phyloP scores from a whole-genome alignment of 164 flowering plant genomes.

The Chloranthus sessilifolius region DNA sequence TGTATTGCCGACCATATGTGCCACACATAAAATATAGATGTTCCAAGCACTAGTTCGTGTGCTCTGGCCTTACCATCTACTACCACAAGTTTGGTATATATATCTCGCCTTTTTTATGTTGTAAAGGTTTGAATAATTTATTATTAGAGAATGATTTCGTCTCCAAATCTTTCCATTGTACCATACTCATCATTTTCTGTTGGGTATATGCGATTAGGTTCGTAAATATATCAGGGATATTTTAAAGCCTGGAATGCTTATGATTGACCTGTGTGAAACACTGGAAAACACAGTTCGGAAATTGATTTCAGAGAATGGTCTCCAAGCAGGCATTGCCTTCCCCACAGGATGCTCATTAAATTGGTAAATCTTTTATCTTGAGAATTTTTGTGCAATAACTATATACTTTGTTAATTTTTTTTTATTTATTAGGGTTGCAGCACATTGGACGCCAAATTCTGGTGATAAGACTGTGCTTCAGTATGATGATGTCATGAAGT shows the following conservation, averaged over 20 bases:
- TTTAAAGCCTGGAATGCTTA: slow-evolving; percentile 86
- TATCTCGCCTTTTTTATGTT: no score
- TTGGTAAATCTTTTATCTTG: slow-evolving; percentile 43
- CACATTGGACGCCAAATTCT: slow-evolving; percentile 98
- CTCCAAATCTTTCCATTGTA: slow-evolving; percentile 1
- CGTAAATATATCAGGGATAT: slow-evolving; percentile 80
- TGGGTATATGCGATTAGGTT: slow-evolving; percentile 42
- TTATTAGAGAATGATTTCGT: not conserved
- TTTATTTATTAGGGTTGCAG: slow-evolving; percentile 76
- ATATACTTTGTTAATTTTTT: not conserved
- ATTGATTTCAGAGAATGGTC: slow-evolving; percentile 89
- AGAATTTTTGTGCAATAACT: not conserved
- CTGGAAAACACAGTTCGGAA: slow-evolving; percentile 94
- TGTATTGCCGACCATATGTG: no score
- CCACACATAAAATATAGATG: no score
- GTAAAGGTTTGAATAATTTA: no score
- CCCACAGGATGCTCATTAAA: slow-evolving; percentile 98
- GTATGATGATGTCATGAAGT: slow-evolving; percentile 98
- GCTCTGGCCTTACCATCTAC: no score
- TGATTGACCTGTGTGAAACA: slow-evolving; percentile 91
- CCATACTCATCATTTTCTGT: not conserved
- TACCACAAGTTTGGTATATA: no score
- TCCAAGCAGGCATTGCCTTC: slow-evolving; percentile 98
- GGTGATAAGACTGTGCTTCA: slow-evolving; percentile 97
- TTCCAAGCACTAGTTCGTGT: no score